A percentile compares a stretch with the other conserved stretches of the same genome.
Evolutionary conservation across 2,329 filamentous ascomycete genomes (phyloP).

Genomic region (Talaromyces verruculosus): DNA sequence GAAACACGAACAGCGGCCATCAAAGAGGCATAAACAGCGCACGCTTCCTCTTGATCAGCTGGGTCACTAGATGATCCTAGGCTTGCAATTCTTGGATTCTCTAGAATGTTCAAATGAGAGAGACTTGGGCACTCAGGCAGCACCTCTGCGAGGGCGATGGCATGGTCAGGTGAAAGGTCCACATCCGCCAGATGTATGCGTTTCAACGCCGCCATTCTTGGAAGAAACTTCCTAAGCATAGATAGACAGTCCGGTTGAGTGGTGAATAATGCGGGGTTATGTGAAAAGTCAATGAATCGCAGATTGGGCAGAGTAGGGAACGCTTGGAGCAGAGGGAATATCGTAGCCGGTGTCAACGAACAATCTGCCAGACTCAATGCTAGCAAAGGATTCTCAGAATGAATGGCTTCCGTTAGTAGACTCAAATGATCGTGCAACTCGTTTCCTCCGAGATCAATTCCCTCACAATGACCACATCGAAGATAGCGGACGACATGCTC

Average conservation of each 20-base stretch:
- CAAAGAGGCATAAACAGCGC: conserved; percentile 86
- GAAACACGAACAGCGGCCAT: conserved; percentile 85
- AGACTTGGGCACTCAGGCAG: conserved; percentile 78
- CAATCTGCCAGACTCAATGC: conserved; percentile 85
- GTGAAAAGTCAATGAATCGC: conserved; percentile 87
- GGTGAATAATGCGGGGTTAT: conserved; percentile 79
- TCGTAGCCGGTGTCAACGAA: conserved; percentile 69
- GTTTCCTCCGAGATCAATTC: conserved; percentile 86
- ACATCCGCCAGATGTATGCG: conserved; percentile 85
- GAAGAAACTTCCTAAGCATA: conserved; percentile 78
- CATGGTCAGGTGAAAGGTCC: conserved; percentile 79
- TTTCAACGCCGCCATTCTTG: conserved; percentile 73
- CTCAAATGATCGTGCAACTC: conserved; percentile 60
- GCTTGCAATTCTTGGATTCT: conserved; percentile 64
- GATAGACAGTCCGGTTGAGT: conserved; percentile 70
- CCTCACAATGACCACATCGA: conserved; percentile 74
- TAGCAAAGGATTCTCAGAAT: conserved; percentile 61
- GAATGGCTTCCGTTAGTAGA: conserved; percentile 38
- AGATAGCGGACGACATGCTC: conserved; percentile 76
- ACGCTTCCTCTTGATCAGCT: conserved; percentile 84
- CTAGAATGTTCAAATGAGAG: conserved; percentile 81
- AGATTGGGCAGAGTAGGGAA: conserved; percentile 70
- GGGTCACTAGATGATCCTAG: conserved; percentile 78
- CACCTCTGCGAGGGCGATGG: conserved; percentile 86
- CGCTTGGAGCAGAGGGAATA: conserved; percentile 73